Conservation (phyloP, 495 filamentous ascomycete species). For the Pyrenula aspistea region DNA sequence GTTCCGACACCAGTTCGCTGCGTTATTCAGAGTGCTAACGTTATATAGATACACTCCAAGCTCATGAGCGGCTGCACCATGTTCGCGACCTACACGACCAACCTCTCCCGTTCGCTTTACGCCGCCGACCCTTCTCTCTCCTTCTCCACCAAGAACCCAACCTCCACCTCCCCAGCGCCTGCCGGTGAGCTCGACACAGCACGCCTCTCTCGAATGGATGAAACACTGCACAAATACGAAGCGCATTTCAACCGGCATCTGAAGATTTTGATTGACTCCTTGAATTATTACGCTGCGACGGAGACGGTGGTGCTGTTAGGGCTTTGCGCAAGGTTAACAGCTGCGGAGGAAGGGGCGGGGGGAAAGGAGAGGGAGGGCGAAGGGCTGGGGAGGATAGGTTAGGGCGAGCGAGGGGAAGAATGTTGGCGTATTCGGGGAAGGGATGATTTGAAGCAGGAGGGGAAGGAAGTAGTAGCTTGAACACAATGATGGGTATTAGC, state of each 20-base stretch:
- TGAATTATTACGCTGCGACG: conserved; percentile 95
- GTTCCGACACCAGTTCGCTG: conserved; percentile 8
- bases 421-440: too few species aligned
- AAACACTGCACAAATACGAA: conserved; percentile 79
- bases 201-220: conserved; percentile 66
- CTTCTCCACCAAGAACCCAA: conserved; percentile 17
- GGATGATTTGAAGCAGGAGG: too few species aligned
- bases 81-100: conserved; percentile 76
- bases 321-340: conserved; percentile 21
- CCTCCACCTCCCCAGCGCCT: conserved; percentile 19
- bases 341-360: not conserved
- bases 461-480: too few species aligned
- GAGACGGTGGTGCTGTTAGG: conserved; percentile 91
- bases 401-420: too few species aligned
- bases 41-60: conserved; percentile 78
- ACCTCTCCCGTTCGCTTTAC: conserved; percentile 67
- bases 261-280: conserved; percentile 70
- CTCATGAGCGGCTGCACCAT: conserved; percentile 83
- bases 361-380: not conserved
- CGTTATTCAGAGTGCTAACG: not conserved
- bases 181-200: conserved; percentile 39
- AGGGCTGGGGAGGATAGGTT: not conserved
- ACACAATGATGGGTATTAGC: too few species aligned
- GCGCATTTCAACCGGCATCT: conserved; percentile 83
- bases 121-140: conserved; percentile 64